A percentile compares a stretch with the other conserved stretches of the same genome.
Conservation (phyloP, 2,329 filamentous ascomycete genomes). For the Fusarium pseudograminearum region DNA sequence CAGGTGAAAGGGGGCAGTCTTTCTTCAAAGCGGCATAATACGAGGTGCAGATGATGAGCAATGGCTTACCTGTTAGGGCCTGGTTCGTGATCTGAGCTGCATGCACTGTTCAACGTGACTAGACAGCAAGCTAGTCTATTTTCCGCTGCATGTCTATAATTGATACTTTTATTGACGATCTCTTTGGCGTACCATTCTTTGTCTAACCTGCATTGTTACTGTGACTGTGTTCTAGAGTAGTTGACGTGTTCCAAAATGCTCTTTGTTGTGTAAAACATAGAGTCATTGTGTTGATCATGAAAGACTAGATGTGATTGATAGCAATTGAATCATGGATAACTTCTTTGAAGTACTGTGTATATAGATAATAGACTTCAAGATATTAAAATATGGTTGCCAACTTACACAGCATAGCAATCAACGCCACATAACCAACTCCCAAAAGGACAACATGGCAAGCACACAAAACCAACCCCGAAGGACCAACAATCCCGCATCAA, state of each 20-base stretch:
- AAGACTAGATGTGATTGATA: neutral
- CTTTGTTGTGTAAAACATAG: neutral
- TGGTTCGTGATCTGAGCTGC: neutral
- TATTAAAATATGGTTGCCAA: neutral
- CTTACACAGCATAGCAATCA: neutral
- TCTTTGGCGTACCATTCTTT: neutral
- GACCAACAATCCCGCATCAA: neutral
- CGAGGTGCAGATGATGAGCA: neutral
- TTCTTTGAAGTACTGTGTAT: neutral
- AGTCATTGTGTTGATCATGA: neutral
- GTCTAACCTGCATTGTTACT: neutral
- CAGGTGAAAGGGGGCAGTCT: constrained; percentile 12
- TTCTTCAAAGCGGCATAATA: neutral
- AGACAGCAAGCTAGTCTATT: neutral
- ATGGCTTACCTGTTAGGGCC: neutral
- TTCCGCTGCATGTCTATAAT: neutral
- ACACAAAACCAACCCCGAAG: neutral
- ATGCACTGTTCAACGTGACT: neutral
- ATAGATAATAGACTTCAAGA: neutral
- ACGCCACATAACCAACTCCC: neutral
- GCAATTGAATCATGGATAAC: neutral
- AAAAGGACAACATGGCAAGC: neutral
- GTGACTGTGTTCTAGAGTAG: neutral
- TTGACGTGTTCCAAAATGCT: neutral
- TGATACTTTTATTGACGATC: neutral